Evolutionary conservation across 1,284 basidiomycete species (phyloP), one percentile per base, ranked within the genome.

Genomic region (Rhodotorula glutinis): DNA sequence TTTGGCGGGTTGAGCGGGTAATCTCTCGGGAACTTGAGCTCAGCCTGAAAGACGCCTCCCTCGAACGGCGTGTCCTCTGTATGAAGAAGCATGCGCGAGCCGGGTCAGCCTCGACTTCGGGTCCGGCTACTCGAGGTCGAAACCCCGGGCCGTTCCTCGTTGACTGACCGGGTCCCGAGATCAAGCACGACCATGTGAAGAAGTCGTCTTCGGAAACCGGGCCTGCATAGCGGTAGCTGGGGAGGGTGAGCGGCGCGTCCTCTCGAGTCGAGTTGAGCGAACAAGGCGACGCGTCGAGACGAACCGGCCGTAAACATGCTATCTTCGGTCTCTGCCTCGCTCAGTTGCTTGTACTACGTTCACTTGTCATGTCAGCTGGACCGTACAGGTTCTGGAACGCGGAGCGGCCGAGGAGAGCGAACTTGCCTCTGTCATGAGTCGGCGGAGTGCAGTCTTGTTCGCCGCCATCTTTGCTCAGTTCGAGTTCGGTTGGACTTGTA

Each of bases 131-230:
- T 38, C 33, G 33, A 38, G 33, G 33, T 38, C 33, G n/a, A 38
- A 5, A 11, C 11, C 33, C 11, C 5, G 11, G 33, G 5, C 11
- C 33, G 33, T 38, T 11, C 14, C 10, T 9, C 4, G 30, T 7
- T 16, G 30, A 47, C 49, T 49, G 10, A 53, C 62, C 92, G 19
- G 95, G 96, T 1, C 96, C 96, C 75, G 87, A 88, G 67, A 99
- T 94, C 73, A 98, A 83, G 23, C 94, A 94, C 80, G 98, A 96
- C 96, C 96, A 99, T 71, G 89, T 89, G 79, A 98, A 92, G 83
- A 98, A 94, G 82, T 98, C 92, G 72, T 89, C 87, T 80, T 98
- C 95, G 55, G 88, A 88, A 76, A 97, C 85, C 53, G 92, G 92
- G 0, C 92, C 91, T 87, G 62, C 23, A 44, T 17, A 25, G 14